phyloP scores from a whole-genome alignment of 768 basidiomycete species.

The Tricholoma hemisulphureum region DNA sequence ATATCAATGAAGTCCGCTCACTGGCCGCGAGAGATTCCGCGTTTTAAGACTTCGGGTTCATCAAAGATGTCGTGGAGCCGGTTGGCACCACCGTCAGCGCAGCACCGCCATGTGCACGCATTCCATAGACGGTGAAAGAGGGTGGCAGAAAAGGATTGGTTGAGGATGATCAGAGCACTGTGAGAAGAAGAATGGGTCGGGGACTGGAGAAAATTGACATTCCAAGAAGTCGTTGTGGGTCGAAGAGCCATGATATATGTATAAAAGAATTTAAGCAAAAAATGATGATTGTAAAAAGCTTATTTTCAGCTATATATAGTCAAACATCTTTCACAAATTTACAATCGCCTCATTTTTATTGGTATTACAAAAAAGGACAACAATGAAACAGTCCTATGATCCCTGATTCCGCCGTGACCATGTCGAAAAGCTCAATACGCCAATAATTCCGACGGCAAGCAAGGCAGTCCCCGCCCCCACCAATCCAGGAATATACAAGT shows the following conservation, averaged over 20 bases:
- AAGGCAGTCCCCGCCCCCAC: slow-evolving; percentile 84
- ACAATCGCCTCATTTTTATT: too few species aligned
- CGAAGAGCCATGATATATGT: neutral
- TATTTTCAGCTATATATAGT: too few species aligned
- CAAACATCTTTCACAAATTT: too few species aligned
- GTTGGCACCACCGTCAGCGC: slow-evolving; percentile 90
- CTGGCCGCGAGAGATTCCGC: slow-evolving; percentile 10
- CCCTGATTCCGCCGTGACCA: slow-evolving; percentile 69
- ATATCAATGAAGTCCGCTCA: slow-evolving; percentile 10
- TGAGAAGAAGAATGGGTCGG: neutral
- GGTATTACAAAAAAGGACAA: neutral
- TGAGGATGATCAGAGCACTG: slow-evolving; percentile 80
- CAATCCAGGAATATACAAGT: slow-evolving; percentile 72
- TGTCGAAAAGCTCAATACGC: slow-evolving; percentile 71
- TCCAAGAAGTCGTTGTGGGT: slow-evolving; percentile 34
- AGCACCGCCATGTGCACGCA: slow-evolving; percentile 52
- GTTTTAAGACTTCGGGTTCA: slow-evolving; percentile 17
- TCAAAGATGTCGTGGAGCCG: slow-evolving; percentile 61
- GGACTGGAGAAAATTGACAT: slow-evolving; percentile 39
- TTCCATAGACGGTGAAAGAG: slow-evolving; percentile 66
- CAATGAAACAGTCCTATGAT: slow-evolving; percentile 34
- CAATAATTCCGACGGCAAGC: slow-evolving; percentile 74
- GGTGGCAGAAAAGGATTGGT: slow-evolving; percentile 74
- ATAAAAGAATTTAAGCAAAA: too few species aligned
- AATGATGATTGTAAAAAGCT: too few species aligned